Percentiles rank a stretch among this genome's conserved stretches.
phyloP scores from a whole-genome alignment of 1,284 basidiomycete genomes.

The Cutaneotrichosporon cutaneum region DNA sequence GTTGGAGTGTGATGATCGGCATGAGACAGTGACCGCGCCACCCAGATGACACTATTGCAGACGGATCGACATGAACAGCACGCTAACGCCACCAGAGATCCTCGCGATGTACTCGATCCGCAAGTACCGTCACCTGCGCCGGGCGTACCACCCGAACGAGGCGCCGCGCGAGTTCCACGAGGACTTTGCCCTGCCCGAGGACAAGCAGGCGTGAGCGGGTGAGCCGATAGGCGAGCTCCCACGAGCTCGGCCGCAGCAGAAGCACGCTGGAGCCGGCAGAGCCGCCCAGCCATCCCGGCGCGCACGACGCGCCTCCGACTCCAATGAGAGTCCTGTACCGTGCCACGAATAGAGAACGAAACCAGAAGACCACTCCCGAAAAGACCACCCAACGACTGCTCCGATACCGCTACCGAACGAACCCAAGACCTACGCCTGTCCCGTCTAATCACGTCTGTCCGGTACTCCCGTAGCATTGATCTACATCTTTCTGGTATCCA shows the following conservation, averaged over 20 bases:
- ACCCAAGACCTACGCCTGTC: neutral
- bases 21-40: no score
- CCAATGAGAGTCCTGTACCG: neutral
- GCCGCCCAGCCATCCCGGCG: neutral
- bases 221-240: neutral
- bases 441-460: slow-evolving; percentile 4
- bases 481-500: slow-evolving; percentile 1
- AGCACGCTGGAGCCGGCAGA: neutral
- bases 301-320: neutral
- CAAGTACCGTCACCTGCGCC: slow-evolving; percentile 78
- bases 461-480: neutral
- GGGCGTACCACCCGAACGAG: slow-evolving; percentile 61
- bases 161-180: slow-evolving; percentile 22
- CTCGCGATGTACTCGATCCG: slow-evolving; percentile 78
- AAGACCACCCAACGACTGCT: neutral
- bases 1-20: no score
- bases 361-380: slow-evolving; percentile 1
- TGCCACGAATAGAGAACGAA: neutral
- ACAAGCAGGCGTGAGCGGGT: neutral
- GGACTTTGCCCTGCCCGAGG: slow-evolving; percentile 11
- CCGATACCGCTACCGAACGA: neutral
- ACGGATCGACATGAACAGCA: no score
- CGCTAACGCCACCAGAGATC: slow-evolving; percentile 61
- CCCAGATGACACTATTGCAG: no score
- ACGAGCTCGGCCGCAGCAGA: neutral